Base-by-base conservation (phyloP, 352 stramenopile species). In the Globisporangium megalacanthum region DNA sequence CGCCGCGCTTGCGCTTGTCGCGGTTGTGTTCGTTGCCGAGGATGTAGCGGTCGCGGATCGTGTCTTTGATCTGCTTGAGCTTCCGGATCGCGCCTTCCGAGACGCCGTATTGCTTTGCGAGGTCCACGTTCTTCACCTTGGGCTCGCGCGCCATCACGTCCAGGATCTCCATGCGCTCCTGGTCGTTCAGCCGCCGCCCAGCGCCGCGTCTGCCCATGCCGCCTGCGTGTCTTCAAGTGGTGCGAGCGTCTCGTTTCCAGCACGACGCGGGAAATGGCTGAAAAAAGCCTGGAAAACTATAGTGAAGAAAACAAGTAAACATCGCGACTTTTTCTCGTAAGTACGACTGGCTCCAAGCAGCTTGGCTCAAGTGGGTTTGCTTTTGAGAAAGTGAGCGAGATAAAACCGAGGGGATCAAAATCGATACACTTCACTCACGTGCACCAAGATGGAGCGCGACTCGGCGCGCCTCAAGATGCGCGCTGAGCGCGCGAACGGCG, bases 131-230 rank as follows among this genome's bases (percentile, higher is more conserved):
- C 70, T 92, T 91, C 33, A 93, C 80, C 66, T 92, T 93, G 52
- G 66, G 59, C 60, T 92, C 85, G n/a, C 73, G 75, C 54, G 84
- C 73, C 41, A 92, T 70, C 55, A 87, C 85, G 56, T 92, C 78
- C 52, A 95, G 71, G 61, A 95, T 95, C 66, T 95, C 83, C 83
- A 95, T 95, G 68, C 85, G 85, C 70, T 95, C 76, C 65, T 95
- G 83, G 77, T 95, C 85, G 61, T 89, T 95, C 61, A 95, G 69
- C 2, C 85, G 83, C 35, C 83, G 77, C 52, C 85, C 85, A 14
- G 83, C 81, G 6, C 85, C 85, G 60, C 85, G 78, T 70, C 61
- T 72, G 60, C 83, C 83, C 83, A 91, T 93, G 35, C 9, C 59
- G 44, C n/a, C 45, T 49, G 14, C 8, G 15, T 49, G 9, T 49